These are phyloP conservation scores for Exophiala viscosa DNA, from an alignment of 2,329 filamentous ascomycete genomes.

Conservation along the genomic window DNA sequence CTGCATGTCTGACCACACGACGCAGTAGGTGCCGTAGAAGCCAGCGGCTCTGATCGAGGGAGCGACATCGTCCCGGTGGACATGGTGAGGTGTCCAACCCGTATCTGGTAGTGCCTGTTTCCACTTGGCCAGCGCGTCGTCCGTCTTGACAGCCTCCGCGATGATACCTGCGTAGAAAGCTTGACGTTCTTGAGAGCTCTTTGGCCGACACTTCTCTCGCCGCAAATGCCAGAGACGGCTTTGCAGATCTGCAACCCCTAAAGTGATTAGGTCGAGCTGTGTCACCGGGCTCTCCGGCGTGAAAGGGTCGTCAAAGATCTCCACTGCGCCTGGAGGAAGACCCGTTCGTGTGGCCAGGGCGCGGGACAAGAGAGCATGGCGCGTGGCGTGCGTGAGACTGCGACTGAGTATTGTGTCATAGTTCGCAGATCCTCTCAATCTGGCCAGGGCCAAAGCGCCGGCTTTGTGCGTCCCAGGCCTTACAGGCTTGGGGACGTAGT, in stretches of 20 bases:
- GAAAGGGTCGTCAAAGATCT: constrained; percentile 20
- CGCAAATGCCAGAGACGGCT: constrained; percentile 14
- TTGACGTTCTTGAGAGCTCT: not conserved
- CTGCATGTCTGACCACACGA: constrained; percentile 23
- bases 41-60: constrained; percentile 23
- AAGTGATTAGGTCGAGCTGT: constrained; percentile 19
- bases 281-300: constrained; percentile 7
- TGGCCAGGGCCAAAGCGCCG: constrained; percentile 27
- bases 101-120: constrained; percentile 12
- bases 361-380: constrained; percentile 19
- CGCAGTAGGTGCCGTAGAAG: constrained; percentile 25
- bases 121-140: constrained; percentile 22
- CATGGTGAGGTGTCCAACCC: constrained; percentile 19
- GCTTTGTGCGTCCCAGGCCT: constrained; percentile 23
- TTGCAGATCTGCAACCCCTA: constrained; percentile 17
- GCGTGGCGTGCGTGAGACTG: constrained; percentile 17
- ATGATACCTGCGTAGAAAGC: constrained; percentile 11
- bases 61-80: constrained; percentile 21
- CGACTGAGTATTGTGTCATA: constrained; percentile 12
- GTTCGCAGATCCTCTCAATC: constrained; percentile 20
- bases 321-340: constrained; percentile 17
- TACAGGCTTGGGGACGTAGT: constrained; percentile 14
- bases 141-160: constrained; percentile 19
- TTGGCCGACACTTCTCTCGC: not conserved
- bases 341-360: constrained; percentile 11